Evolutionary conservation across 2,329 filamentous ascomycete genomes (phyloP).

Genomic region (Xylaria sp.): DNA sequence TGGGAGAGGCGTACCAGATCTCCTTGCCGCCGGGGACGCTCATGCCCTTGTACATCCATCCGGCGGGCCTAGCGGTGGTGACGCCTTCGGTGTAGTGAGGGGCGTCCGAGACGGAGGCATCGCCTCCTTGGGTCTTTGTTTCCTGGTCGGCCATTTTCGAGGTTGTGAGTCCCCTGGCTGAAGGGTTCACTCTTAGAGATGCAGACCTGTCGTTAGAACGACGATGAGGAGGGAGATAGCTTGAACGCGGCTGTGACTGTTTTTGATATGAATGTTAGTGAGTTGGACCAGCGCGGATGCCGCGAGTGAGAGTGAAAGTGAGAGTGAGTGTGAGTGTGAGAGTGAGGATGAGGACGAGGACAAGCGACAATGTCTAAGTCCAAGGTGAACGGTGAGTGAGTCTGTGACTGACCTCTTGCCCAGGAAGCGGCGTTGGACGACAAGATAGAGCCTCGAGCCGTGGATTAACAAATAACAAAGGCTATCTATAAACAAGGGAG

Average conservation of each 20-base stretch:
- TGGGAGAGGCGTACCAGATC: constrained; percentile 69
- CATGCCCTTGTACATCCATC: constrained; percentile 65
- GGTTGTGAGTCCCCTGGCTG: constrained; percentile 2
- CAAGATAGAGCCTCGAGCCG: not conserved
- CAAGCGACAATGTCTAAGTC: too few relatives aligned
- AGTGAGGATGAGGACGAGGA: too few relatives aligned
- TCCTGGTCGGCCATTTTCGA: constrained; percentile 19
- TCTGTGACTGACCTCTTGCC: not conserved
- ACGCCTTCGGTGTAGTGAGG: constrained; percentile 20
- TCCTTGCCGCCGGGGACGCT: constrained; percentile 40
- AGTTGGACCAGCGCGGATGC: not conserved
- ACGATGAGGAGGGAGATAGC: not conserved
- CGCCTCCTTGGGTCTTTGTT: not conserved
- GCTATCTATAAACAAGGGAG: not conserved
- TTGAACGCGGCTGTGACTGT: not conserved
- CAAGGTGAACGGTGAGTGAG: too few relatives aligned
- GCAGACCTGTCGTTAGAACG: not conserved
- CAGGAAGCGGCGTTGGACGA: not conserved
- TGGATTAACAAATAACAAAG: not conserved
- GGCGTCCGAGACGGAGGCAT: constrained; percentile 11
- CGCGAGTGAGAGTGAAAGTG: not conserved
- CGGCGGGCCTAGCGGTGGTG: constrained; percentile 36
- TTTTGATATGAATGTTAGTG: not conserved
- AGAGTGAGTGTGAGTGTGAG: too few relatives aligned
- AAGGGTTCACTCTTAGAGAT: not conserved